Evolutionary conservation across 176 grass and related monocot species (phyloP), one percentile per base, ranked within the genome.

Genomic region (Melocanna baccifera): DNA sequence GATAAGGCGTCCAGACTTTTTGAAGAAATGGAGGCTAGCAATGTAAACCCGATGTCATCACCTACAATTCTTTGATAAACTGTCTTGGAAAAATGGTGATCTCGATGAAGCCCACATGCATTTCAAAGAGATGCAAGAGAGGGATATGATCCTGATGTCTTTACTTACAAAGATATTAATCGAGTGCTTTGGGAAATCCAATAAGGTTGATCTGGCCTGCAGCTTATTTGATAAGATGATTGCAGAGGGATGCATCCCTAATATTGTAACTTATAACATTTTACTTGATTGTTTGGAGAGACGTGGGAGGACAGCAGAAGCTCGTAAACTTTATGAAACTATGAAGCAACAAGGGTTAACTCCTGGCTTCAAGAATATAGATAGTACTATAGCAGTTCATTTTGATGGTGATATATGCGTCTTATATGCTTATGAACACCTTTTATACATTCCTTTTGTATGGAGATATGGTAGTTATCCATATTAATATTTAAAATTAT

Each of bases 61-160:
- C 96, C 37, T 98, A 98, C 84, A 95, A 98, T 92, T 94, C 93
- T 77, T 86, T 98, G 40, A 98, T 98, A 92, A 93, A 98, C 66
- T 98, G 91, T 77, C 91, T 98, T 84, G 89, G 93, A 20, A 98
- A 98, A 94, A 90, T 83, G 86, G 93, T 71, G 87, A 95, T 75
- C 72, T 98, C 2, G 89, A 95, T 85, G 91, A 95, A 93, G 96
- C 91, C 30, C 90, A 98, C 67, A 89, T 98, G 79, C 91, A 72
- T 88, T 98, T 95, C 87, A 95, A 92, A 84, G 93, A 98, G 74
- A 98, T 95, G 93, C 93, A 94, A 86, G 96, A 98, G 81, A 95
- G 90, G 85, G 89, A 93, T 42, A 95, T 75, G 86, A 92, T 85
- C 96, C 93, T 76, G 96, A 98, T 93, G 96, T 98, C 58, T 88